Base-by-base conservation (phyloP, 139 green algal species). In the Limnomonas spitsbergensis region DNA sequence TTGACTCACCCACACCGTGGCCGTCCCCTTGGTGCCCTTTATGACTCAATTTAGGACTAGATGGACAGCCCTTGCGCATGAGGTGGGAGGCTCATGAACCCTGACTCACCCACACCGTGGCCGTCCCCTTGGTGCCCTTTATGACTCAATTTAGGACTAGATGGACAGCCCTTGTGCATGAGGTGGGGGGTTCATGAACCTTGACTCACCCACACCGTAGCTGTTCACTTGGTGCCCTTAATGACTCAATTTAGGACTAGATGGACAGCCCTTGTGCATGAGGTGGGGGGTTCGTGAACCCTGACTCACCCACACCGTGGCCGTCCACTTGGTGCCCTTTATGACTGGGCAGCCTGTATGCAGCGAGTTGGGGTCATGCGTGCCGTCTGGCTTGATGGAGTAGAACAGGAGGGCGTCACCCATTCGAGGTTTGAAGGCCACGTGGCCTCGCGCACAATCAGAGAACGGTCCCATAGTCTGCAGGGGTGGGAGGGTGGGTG, bases 341-440 rank as follows among this genome's bases (percentile, higher is more conserved):
- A 92, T 71, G 14, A 95, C 88, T 1, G 92, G 92, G 83, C 92
- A 97, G 66, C 90, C 86, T 2, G 85, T 85, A 80, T 91, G 87
- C 82, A 89, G 70, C 6, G 37, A 75, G 7, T 71, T 37, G 24
- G 75, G 54, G 66, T 91, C 87, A 34, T 54, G 40, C 7, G 70
- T 77, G 35, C 68, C 68, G 24, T 74, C 56, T n/a, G 68, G 9
- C 3, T 39, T 39, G 70, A 66, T 54, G 7, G 70, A 77, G 73
- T 88, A 88, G 78, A 88, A 88, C 4, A 88, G 84, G 40, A 86
- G 72, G 27, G 78, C 84, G 53, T 88, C 84, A 3, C 80, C 82
- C 3, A 74, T 74, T 73, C 87, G 87, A 24, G 89, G 89, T 66
- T 88, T 90, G 40, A 83, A 81, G 1, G 88, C 86, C 9, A 93